Base-by-base conservation (phyloP, 1,284 basidiomycete genomes). In the Peniophora sp. region DNA sequence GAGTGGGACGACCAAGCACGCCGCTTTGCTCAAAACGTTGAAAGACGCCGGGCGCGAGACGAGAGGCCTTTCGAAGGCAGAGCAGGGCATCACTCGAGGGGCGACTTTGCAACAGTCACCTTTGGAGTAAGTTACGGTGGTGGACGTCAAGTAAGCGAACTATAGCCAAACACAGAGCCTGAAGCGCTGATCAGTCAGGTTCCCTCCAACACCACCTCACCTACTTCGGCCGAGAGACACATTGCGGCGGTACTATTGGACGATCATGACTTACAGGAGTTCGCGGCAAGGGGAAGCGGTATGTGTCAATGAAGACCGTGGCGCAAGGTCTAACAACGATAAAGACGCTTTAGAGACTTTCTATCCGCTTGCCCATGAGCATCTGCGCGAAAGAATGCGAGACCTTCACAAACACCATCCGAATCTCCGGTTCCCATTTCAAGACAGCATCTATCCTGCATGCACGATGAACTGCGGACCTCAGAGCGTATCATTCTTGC, bases 391-490 rank as follows among this genome's bases (percentile, higher is more conserved):
- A 8, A n/a, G 18, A n/a, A n/a, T 41, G 15, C 37, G 37, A 5
- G 18, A n/a, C 6, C 37, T 41, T 5, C 37, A 41, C n/a, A 5
- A 5, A 8, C 15, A 17, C 8, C 18, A 17, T 15, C 37, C 37
- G 5, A 5, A 41, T 41, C 37, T 41, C 5, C 37, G 37, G n/a
- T 41, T n/a, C 8, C 37, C 37, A 14, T 50, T 53, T 36, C 17
- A 0, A 0, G 47, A 53, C 24, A 60, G 52, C 34, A 50, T 56
- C 0, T 64, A 58, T 44, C 47, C 59, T 0, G 43, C 51, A 3
- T 49, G 45, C 0, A 54, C 62, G 0, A 48, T 60, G 47, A 64
- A 64, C 47, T 55, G 60, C 47, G 62, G 58, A 12, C 56, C 52
- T 0, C 35, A 54, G 3, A 50, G 44, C 2, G 32, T 55, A 1